Evolutionary conservation across 768 basidiomycete genomes (phyloP).

Genomic region (Kwoniella botswanensis): DNA sequence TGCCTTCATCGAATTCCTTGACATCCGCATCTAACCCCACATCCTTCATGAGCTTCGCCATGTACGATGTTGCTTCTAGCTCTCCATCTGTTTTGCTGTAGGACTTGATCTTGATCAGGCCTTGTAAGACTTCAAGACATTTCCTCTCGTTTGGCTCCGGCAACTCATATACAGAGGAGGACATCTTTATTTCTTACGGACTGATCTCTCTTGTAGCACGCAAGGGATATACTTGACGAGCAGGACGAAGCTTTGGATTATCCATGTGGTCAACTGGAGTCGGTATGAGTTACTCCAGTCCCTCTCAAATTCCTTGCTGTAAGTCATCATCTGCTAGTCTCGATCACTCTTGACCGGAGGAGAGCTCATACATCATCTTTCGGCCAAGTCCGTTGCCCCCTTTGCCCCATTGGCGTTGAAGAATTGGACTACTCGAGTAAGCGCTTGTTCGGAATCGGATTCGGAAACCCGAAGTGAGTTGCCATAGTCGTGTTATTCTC

Average conservation of each 20-base stretch:
- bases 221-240: too few species aligned
- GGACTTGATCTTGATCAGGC: constrained; percentile 25
- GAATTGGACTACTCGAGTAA: background rate
- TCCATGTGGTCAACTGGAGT: background rate
- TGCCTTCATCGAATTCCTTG: constrained; percentile 16
- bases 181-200: too few species aligned
- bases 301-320: too few species aligned
- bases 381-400: background rate
- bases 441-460: background rate
- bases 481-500: too few species aligned
- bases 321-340: too few species aligned
- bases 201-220: too few species aligned
- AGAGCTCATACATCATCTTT: background rate
- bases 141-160: constrained; percentile 18
- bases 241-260: too few species aligned
- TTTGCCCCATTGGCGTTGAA: background rate
- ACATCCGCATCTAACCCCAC: constrained; percentile 22
- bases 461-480: background rate
- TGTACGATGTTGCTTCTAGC: constrained; percentile 18
- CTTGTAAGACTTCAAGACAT: constrained; percentile 18
- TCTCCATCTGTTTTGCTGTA: constrained; percentile 29
- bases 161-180: background rate
- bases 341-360: too few species aligned
- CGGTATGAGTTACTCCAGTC: too few species aligned
- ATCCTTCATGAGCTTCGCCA: constrained; percentile 18